Conservation (phyloP, 108 stramenopile species). For the Fragilariopsis cylindrus region DNA sequence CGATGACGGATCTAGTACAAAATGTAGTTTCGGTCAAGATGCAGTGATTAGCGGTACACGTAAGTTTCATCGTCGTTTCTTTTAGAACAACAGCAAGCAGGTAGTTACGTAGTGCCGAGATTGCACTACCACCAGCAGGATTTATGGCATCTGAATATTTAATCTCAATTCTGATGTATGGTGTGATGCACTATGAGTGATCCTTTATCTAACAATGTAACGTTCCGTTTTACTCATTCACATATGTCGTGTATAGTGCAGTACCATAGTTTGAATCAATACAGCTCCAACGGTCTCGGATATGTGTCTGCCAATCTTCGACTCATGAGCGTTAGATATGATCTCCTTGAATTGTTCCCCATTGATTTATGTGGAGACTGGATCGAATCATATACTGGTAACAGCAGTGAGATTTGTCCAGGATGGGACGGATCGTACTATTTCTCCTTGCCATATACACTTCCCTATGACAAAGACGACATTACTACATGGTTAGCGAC, state of each 20-base stretch:
- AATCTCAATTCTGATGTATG: too few species aligned
- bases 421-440: conserved; percentile 31
- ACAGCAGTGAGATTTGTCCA: conserved; percentile 21
- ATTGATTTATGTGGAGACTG: conserved; percentile 41
- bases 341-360: conserved; percentile 28
- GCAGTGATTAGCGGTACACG: conserved; percentile 25
- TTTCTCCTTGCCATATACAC: conserved; percentile 32
- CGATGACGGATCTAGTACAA: conserved; percentile 12
- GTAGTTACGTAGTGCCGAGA: too few species aligned
- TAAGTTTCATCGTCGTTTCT: conserved; percentile 25
- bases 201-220: not conserved
- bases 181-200: not conserved
- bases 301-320: conserved; percentile 32
- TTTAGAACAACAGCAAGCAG: not conserved
- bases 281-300: conserved; percentile 22
- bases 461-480: conserved; percentile 29
- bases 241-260: conserved; percentile 13
- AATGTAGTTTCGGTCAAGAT: conserved; percentile 28
- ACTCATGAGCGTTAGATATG: conserved; percentile 36
- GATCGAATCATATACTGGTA: not conserved
- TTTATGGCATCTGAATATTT: not conserved
- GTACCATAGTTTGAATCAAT: conserved; percentile 21
- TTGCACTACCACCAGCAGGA: too few species aligned
- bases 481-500: conserved; percentile 42
- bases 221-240: not conserved